phyloP scores from a whole-genome alignment of 176 grass and related monocot genomes.

The Rhynchospora pubera region DNA sequence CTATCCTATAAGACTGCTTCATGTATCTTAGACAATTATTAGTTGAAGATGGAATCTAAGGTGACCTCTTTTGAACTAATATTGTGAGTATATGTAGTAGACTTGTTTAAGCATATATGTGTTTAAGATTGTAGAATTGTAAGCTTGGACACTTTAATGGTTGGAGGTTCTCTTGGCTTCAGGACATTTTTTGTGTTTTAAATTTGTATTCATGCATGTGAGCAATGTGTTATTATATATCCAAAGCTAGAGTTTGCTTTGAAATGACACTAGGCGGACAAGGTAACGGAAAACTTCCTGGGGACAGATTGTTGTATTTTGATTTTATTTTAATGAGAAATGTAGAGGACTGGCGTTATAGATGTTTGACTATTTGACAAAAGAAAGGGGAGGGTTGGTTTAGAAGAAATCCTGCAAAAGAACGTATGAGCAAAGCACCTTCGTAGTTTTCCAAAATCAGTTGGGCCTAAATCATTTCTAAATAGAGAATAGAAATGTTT shows the following conservation, averaged over 20 bases:
- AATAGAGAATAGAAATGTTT: too few species aligned
- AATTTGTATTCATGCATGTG: not conserved
- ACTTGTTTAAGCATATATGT: not conserved
- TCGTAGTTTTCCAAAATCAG: too few species aligned
- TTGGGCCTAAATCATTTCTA: too few species aligned
- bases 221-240: not conserved
- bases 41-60: not conserved
- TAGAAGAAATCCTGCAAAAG: too few species aligned
- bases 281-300: not conserved
- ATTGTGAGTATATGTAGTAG: not conserved
- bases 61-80: slow-evolving; percentile 5
- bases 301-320: not conserved
- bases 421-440: too few species aligned
- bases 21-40: not conserved
- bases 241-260: not conserved
- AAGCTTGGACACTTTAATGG: not conserved
- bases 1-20: slow-evolving; percentile 29
- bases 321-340: not conserved
- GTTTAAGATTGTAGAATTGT: not conserved
- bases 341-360: not conserved
- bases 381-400: too few species aligned
- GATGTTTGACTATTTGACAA: not conserved
- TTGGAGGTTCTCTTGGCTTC: not conserved
- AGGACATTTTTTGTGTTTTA: not conserved
- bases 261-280: not conserved